Base-by-base conservation (phyloP, 352 stramenopile species). In the Thalassiosira ordinaria region DNA sequence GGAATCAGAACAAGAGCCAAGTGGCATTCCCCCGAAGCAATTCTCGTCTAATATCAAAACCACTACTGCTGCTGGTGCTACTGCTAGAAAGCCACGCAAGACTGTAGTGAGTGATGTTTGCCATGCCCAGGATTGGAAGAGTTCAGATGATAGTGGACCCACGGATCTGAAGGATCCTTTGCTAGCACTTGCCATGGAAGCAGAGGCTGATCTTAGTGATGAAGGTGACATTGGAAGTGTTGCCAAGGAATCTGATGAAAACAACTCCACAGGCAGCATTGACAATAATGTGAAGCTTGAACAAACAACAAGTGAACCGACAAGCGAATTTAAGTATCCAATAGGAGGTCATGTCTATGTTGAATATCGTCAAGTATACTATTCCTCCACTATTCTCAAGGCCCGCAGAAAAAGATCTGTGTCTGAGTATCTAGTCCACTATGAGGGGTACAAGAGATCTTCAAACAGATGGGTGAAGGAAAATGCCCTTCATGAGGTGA, bases 401-500 rank as follows among this genome's bases (percentile, higher is more conserved):
- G 22, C 56, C 0, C 72, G 82, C 46, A 56, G 35, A 13, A 88
- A 81, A 44, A 41, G 60, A 29, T 47, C 63, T 33, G 22, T 2
- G 1, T 71, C 22, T 52, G 82, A 89, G 41, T 89, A 84, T 64
- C 67, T 86, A 14, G 72, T 89, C 14, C 82, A 89, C 41, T 89
- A 89, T 51, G 75, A 86, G 68, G 82, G 82, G 4, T 89, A 80
- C 64, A 89, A 89, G 46, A 89, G 84, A 37, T 66, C 82, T 18
- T 80, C 82, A 8, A 80, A 89, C 52, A 70, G 71, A 77, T 89
- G 82, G 82, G 77, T 84, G 29, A 86, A 89, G 56, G 76, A 84
- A 47, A 70, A 60, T 47, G 22, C 61, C 31, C 14, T 89, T 27
- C 77, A 81, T 57, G 64, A 83, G 59, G 78, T 89, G 0, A 89